Percentiles rank a stretch among this genome's conserved stretches.
Conservation (phyloP, 768 basidiomycete species). For the Lactarius trivialis region DNA sequence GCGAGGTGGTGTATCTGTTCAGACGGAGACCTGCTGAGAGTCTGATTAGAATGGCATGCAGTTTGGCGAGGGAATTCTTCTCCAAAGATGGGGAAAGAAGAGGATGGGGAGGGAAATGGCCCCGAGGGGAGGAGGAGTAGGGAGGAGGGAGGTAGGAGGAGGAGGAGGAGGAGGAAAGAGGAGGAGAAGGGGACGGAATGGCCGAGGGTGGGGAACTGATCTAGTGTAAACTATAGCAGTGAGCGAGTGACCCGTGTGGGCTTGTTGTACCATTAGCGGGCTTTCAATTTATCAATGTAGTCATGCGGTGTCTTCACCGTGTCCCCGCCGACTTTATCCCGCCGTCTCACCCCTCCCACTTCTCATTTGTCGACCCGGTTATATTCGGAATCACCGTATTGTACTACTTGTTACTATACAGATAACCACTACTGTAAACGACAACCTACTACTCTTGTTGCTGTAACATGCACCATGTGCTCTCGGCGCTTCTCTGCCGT, state of each 20-base stretch:
- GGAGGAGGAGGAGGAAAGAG: constrained; percentile 25
- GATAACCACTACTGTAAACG: too few relatives aligned
- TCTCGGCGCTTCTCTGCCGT: constrained; percentile 19
- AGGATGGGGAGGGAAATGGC: not conserved
- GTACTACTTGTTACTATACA: too few relatives aligned
- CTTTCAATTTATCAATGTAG: constrained; percentile 18
- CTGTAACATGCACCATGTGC: constrained; percentile 25
- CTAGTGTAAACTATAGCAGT: constrained; percentile 4
- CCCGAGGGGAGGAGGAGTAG: not conserved
- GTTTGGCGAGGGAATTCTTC: constrained; percentile 11
- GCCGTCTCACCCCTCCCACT: not conserved
- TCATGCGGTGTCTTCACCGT: constrained; percentile 11
- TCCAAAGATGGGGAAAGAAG: not conserved
- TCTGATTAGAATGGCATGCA: constrained; percentile 35
- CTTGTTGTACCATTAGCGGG: constrained; percentile 33
- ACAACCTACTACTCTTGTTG: too few relatives aligned
- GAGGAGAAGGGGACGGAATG: constrained; percentile 17
- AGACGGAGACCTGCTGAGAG: constrained; percentile 55
- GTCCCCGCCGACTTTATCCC: not conserved
- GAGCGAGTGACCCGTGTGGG: constrained; percentile 19
- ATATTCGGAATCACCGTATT: too few relatives aligned
- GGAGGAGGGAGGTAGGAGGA: not conserved
- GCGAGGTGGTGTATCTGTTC: constrained; percentile 33
- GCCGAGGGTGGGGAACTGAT: constrained; percentile 2
- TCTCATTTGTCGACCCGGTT: too few relatives aligned